These are phyloP conservation scores for Seminavis robusta DNA, from an alignment of 108 stramenopile genomes.

Conservation along the genomic window DNA sequence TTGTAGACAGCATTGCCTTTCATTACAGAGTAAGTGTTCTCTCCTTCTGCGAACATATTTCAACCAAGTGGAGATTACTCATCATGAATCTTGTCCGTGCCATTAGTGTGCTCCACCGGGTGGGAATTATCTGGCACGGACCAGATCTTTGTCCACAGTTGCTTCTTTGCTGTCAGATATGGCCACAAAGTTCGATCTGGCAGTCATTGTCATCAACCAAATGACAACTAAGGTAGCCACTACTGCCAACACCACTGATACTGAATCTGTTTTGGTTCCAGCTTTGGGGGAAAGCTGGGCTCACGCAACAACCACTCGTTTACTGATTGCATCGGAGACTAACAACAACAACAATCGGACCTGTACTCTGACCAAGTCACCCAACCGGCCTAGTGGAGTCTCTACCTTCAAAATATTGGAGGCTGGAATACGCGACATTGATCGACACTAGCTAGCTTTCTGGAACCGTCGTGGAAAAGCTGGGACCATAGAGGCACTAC, in stretches of 20 bases:
- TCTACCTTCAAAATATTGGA: slow-evolving; percentile 54
- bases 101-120: not conserved
- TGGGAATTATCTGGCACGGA: slow-evolving; percentile 48
- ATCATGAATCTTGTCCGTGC: slow-evolving; percentile 1
- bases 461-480: no score
- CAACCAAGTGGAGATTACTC: not conserved
- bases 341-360: slow-evolving; percentile 6
- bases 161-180: slow-evolving; percentile 71
- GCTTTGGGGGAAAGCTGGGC: slow-evolving; percentile 96
- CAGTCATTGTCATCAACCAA: slow-evolving; percentile 92
- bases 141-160: slow-evolving; percentile 57
- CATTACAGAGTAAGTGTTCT: slow-evolving; percentile 73
- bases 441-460: no score
- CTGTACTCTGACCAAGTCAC: slow-evolving; percentile 74
- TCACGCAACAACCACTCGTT: slow-evolving; percentile 87
- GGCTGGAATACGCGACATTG: slow-evolving; percentile 54
- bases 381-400: slow-evolving; percentile 53
- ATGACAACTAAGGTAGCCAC: slow-evolving; percentile 79
- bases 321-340: slow-evolving; percentile 42
- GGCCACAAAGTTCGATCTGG: slow-evolving; percentile 58
- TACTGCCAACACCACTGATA: slow-evolving; percentile 2
- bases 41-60: not conserved
- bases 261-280: slow-evolving; percentile 55
- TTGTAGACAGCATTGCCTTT: slow-evolving; percentile 94
- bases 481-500: no score